Evolutionary conservation across 768 basidiomycete species (phyloP), one percentile per base, ranked within the genome.

Genomic region (Agaricus subrufescens): DNA sequence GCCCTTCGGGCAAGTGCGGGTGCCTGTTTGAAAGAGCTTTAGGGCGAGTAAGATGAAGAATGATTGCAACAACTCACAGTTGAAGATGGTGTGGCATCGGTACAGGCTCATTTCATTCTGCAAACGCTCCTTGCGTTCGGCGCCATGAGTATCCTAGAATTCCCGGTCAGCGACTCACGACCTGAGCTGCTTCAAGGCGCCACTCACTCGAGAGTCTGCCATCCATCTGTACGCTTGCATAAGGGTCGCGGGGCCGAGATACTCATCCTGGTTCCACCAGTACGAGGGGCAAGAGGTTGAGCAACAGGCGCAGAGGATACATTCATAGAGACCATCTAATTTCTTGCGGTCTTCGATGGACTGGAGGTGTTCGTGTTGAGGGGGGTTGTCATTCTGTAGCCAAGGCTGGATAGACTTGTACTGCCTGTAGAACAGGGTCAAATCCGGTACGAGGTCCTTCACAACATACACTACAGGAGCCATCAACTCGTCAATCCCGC

Each of bases 251-350:
- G 96, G 96, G 37, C 96, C 95, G 40, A 99, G 88, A 72, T 99
- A 99, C 71, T 94, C 90, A 67, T 98, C 94, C 73, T 94, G 93
- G 75, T 98, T 98, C 96, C 96, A 98, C 96, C 96, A 98, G 74
- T 98, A 97, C 30, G 87, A 90, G 3, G 96, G 96, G 81, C 96
- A 99, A 44, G 90, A 91, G 0, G 96, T 98, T 43, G 94, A 94
- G 77, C 96, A 99, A 75, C 97, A 98, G 2, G 96, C 93, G 66
- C 93, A 95, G 55, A 95, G 84, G 61, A 96, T 98, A 71, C 95
- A 95, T 71, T 98, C 97, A 76, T 98, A 99, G 76, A 98, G 84
- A 48, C 95, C 94, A 63, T 91, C 96, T 15, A 99, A 86, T 73
- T 98, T 98, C 79, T 84, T 85, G 66, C 96, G 85, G 68, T 99